phyloP scores from a whole-genome alignment of 192 early-diverging fungal species.

The Radiomyces spectabilis region DNA sequence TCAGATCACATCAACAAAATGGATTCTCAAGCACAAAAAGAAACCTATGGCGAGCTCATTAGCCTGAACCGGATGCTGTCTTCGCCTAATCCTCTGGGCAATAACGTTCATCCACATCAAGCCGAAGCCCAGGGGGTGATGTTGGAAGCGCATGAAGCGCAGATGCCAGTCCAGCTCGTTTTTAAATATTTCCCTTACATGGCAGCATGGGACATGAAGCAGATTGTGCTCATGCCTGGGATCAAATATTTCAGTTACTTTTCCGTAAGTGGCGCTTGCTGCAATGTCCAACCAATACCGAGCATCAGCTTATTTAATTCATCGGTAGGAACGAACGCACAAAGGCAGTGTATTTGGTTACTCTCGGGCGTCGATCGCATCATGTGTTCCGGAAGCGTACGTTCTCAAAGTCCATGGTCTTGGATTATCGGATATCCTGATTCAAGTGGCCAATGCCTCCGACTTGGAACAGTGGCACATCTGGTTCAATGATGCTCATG shows the following conservation, averaged over 20 bases:
- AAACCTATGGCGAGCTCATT: conserved; percentile 3
- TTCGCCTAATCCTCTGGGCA: conserved; percentile 4
- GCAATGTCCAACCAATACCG: neutral
- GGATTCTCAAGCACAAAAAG: neutral
- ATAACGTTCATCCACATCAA: neutral
- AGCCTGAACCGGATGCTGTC: conserved; percentile 13
- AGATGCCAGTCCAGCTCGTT: conserved; percentile 32
- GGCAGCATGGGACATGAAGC: conserved; percentile 39
- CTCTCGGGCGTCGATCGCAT: conserved; percentile 4
- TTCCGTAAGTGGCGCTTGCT: conserved; percentile 11
- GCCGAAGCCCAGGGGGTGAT: neutral
- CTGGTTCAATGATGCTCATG: conserved; percentile 5
- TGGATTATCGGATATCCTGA: neutral
- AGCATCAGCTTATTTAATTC: neutral
- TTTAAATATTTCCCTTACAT: conserved; percentile 34
- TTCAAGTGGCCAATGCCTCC: conserved; percentile 4
- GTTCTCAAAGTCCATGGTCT: conserved; percentile 8
- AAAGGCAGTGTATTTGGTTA: conserved; percentile 10
- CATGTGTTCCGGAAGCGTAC: neutral
- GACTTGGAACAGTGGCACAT: conserved; percentile 2
- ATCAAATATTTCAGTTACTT: conserved; percentile 33
- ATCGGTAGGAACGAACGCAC: neutral
- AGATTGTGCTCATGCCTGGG: conserved; percentile 34
- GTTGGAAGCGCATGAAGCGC: conserved; percentile 30
- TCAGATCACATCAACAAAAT: too few species aligned